These are phyloP conservation scores for Aureobasidium sp. DNA, from an alignment of 2,329 filamentous ascomycete species.

Conservation along the genomic window DNA sequence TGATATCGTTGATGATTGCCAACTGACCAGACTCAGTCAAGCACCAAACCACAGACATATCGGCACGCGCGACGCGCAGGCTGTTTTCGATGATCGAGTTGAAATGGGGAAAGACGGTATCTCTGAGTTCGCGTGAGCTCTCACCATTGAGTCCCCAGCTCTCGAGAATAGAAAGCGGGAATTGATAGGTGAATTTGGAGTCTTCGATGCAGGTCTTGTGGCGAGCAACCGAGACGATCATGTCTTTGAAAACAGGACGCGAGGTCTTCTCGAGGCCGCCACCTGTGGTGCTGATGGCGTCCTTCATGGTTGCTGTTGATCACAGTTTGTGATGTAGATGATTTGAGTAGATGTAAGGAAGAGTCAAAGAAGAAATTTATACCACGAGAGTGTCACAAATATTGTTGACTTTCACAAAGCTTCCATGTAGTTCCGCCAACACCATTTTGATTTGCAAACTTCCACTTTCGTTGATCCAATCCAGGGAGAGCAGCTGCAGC, in stretches of 20 bases:
- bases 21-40: neutral
- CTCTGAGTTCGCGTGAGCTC: too few species aligned
- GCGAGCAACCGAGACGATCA: neutral
- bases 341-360: neutral
- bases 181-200: neutral
- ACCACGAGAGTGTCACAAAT: too few species aligned
- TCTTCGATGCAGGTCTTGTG: neutral
- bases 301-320: neutral
- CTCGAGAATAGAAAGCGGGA: neutral
- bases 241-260: neutral
- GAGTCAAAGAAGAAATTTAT: neutral
- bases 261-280: neutral
- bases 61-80: neutral
- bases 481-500: too few species aligned
- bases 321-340: neutral
- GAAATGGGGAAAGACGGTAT: neutral
- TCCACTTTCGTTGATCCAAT: neutral
- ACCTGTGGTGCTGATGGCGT: neutral
- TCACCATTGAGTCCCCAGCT: too few species aligned
- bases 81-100: neutral
- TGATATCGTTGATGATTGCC: neutral
- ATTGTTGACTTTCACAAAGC: neutral
- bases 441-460: too few species aligned
- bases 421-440: too few species aligned
- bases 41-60: neutral